phyloP scores from a whole-genome alignment of 495 filamentous ascomycete genomes.

The Penicillium goetzii region DNA sequence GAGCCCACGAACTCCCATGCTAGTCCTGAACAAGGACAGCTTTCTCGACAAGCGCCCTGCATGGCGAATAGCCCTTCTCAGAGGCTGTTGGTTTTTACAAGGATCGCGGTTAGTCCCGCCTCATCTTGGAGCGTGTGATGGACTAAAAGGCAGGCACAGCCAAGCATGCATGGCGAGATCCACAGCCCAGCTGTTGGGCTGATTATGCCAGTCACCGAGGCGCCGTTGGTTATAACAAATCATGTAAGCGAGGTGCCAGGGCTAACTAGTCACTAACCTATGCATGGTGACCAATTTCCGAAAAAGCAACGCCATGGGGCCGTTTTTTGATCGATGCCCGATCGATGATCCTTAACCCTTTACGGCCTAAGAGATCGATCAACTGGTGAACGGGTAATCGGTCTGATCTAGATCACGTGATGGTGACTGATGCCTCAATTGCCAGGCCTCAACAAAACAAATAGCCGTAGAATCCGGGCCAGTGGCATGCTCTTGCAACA shows the following conservation, averaged over 20 bases:
- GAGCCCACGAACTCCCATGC: not conserved
- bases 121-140: not conserved
- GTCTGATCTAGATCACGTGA: not conserved
- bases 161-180: not conserved
- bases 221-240: not conserved
- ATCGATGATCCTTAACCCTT: not conserved
- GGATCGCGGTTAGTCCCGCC: not conserved
- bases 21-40: not conserved
- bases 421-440: not conserved
- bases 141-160: not conserved
- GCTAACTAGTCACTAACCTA: not conserved
- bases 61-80: not conserved
- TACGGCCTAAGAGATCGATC: not conserved
- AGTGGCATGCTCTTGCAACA: not conserved
- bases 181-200: not conserved
- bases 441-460: slow-evolving; percentile 1
- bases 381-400: not conserved
- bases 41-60: not conserved
- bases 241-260: not conserved
- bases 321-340: not conserved
- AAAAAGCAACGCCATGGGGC: not conserved
- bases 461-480: slow-evolving; percentile 3
- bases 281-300: not conserved
- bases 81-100: not conserved
- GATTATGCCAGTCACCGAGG: not conserved